Evolutionary conservation across 1,284 basidiomycete genomes (phyloP), one percentile per base, ranked within the genome.

Genomic region (Malassezia arunalokei): DNA sequence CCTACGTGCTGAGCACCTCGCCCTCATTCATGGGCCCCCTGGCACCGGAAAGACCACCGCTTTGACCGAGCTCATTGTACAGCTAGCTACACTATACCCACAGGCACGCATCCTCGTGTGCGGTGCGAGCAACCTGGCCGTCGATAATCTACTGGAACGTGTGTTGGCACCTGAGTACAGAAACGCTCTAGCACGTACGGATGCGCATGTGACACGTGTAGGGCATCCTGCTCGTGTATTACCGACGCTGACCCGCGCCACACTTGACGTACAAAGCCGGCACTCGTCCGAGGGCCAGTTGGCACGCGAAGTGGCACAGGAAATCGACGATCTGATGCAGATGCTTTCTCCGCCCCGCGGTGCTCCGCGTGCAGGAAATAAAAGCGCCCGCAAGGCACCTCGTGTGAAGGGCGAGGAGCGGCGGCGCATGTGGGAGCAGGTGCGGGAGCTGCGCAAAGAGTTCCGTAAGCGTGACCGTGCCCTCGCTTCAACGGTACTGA

Each of bases 21-120:
- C 86, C 0, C 87, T 90, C 60, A 90, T 98, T n/a, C 91, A 95
- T 68, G 91, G 92, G 0, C 92, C 92, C 5, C 91, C 92, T 54
- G 91, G 79, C 1, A 75, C 73, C 0, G 71, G 72, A 8, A 68
- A 68, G 50, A 71, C 62, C 5, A 66, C 60, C 3, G 59, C 61
- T 0, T 51, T 69, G 9, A 87, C 86, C 17, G 70, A 73, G 49
- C 56, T 73, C 8, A 63, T 73, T 41, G 55, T 69, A 43, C 70
- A 73, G 50, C 58, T 71, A 11, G 68, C 63, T 12, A 27, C n/a
- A 12, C 20, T 15, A 9, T 11, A 50, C 12, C 47, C 47, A 3
- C 20, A 50, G 7, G 56, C 57, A 6, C 66, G 75, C 3, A 74
- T 94, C 1, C 80, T 94, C 14, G 83, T 94, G 2, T 91, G 88